Evolutionary conservation across 1,284 basidiomycete genomes (phyloP).

Genomic region (Rhodotorula sp.): DNA sequence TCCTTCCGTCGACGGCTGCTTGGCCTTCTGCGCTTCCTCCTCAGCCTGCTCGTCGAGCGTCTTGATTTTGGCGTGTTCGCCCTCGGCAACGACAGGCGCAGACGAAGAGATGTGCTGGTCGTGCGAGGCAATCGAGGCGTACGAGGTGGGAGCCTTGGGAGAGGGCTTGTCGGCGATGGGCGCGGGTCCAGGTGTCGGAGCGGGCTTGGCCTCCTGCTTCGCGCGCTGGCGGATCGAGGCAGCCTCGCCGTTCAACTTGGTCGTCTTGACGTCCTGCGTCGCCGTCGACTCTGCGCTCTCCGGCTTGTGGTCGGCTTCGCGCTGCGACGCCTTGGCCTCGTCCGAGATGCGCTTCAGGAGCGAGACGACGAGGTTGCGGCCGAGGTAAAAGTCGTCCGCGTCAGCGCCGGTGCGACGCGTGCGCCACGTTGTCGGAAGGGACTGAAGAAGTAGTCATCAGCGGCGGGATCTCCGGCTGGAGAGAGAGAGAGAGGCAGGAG

Average conservation of each 20-base stretch:
- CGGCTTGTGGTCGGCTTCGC: not conserved
- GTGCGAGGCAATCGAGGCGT: not conserved
- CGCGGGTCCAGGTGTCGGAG: too few species aligned
- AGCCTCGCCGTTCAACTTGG: too few species aligned
- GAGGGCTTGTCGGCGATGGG: not conserved
- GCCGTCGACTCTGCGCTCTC: not conserved
- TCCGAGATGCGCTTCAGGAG: slow-evolving; percentile 9
- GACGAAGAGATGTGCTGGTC: not conserved
- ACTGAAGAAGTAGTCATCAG: not conserved
- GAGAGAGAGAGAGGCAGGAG: not conserved
- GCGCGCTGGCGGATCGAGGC: too few species aligned
- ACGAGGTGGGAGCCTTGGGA: not conserved
- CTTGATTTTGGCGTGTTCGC: not conserved
- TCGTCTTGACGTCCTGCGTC: too few species aligned
- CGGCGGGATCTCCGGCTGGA: too few species aligned
- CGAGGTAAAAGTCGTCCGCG: slow-evolving; percentile 2
- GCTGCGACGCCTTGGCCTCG: not conserved
- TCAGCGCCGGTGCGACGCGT: slow-evolving; percentile 17
- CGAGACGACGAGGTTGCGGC: slow-evolving; percentile 13
- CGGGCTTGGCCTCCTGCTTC: too few species aligned
- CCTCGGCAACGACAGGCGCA: slow-evolving; percentile 4
- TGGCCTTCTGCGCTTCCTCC: not conserved
- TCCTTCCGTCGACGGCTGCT: slow-evolving; percentile 1
- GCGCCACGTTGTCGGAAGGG: slow-evolving; percentile 14
- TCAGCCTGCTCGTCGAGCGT: slow-evolving; percentile 1